phyloP scores from a whole-genome alignment of 2,329 filamentous ascomycete genomes.

The Xylariales sp. region DNA sequence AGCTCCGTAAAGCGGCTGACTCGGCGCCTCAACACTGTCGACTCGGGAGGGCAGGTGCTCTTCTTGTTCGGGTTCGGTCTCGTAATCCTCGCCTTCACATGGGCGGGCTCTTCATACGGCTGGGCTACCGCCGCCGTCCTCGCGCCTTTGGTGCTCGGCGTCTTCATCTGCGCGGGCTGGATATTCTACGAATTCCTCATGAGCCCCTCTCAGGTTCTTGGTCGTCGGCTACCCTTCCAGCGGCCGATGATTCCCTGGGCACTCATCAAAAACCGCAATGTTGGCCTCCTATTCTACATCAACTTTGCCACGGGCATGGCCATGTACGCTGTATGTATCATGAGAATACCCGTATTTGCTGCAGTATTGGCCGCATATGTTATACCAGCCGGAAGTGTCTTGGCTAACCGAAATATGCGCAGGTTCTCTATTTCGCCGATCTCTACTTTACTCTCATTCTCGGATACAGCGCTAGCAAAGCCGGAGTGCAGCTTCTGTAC shows the following conservation, averaged over 20 bases:
- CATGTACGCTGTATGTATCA: constrained; percentile 37
- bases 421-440: constrained; percentile 64
- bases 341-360: background rate
- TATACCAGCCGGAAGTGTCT: too few species aligned
- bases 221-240: constrained; percentile 46
- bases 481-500: constrained; percentile 56
- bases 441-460: constrained; percentile 62
- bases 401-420: too few species aligned
- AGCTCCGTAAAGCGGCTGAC: too few species aligned
- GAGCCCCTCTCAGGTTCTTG: constrained; percentile 40
- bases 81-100: too few species aligned
- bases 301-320: constrained; percentile 57
- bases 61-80: too few species aligned
- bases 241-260: constrained; percentile 61
- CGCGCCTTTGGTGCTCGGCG: too few species aligned
- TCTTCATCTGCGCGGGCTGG: too few species aligned
- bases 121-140: too few species aligned
- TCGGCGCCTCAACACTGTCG: too few species aligned
- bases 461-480: constrained; percentile 38
- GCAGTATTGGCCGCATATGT: too few species aligned
- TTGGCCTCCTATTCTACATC: constrained; percentile 57
- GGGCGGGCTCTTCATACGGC: too few species aligned
- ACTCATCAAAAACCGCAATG: constrained; percentile 53
- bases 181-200: constrained; percentile 54
- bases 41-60: too few species aligned